A percentile compares a stretch with the other conserved stretches of the same genome.
Evolutionary conservation across 2,329 filamentous ascomycete species (phyloP).

Genomic region (Penicillium sumatraense): DNA sequence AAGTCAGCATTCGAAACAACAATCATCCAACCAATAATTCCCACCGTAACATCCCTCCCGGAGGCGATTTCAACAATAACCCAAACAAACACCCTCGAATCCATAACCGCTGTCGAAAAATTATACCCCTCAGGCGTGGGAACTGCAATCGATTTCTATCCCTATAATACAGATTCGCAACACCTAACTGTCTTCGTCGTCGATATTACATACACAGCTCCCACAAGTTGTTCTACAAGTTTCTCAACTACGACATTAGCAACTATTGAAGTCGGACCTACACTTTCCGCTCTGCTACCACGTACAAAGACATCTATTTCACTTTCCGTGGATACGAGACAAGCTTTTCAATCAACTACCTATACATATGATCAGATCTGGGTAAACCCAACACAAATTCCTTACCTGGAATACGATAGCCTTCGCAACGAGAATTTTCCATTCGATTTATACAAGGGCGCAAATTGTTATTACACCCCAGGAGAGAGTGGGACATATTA

Average conservation of each 20-base stretch:
- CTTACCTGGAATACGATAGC: slow-evolving; percentile 23
- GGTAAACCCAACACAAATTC: slow-evolving; percentile 36
- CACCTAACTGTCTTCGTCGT: slow-evolving; percentile 29
- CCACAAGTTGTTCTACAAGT: slow-evolving; percentile 32
- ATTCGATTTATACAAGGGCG: slow-evolving; percentile 14
- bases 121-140: slow-evolving; percentile 34
- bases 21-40: slow-evolving; percentile 22
- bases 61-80: slow-evolving; percentile 32
- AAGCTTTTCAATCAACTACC: slow-evolving; percentile 31
- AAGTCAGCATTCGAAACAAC: too few relatives aligned
- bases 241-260: slow-evolving; percentile 32
- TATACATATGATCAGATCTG: slow-evolving; percentile 30
- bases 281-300: slow-evolving; percentile 23
- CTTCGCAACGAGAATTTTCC: slow-evolving; percentile 23
- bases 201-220: slow-evolving; percentile 33
- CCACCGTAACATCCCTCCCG: slow-evolving; percentile 27
- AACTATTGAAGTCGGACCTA: slow-evolving; percentile 20
- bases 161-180: slow-evolving; percentile 6
- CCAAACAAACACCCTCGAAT: slow-evolving; percentile 19
- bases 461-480: slow-evolving; percentile 12
- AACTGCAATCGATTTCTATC: background rate
- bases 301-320: slow-evolving; percentile 27
- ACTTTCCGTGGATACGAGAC: slow-evolving; percentile 20
- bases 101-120: slow-evolving; percentile 31
- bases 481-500: too few relatives aligned